A percentile compares a stretch with the other conserved stretches of the same genome.
Evolutionary conservation across 1,284 basidiomycete genomes (phyloP).

Genomic region (Pseudozyma sp.): DNA sequence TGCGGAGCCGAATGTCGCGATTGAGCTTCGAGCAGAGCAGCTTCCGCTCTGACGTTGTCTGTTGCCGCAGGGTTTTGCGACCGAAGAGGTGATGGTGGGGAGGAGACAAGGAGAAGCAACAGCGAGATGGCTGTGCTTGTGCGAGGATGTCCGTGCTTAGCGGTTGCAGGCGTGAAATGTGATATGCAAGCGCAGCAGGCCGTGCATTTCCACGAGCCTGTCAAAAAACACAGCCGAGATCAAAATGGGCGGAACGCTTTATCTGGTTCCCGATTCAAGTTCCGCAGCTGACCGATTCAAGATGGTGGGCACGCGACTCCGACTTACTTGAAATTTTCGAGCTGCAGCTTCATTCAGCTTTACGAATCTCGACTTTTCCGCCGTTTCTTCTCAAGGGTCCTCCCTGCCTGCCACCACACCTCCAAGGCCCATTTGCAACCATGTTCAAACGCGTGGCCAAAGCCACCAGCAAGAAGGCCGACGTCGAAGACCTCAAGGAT

Average conservation of each 20-base stretch:
- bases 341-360: slow-evolving; percentile 18
- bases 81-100: background rate
- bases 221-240: background rate
- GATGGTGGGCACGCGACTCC: no score
- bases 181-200: background rate
- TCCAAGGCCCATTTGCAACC: background rate
- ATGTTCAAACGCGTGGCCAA: slow-evolving; percentile 52
- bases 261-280: slow-evolving; percentile 28
- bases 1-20: background rate
- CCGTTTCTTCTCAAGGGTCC: slow-evolving; percentile 15
- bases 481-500: slow-evolving; percentile 32
- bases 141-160: background rate
- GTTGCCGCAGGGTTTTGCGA: background rate
- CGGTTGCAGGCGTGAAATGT: background rate
- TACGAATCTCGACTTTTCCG: background rate
- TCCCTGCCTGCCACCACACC: background rate
- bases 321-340: slow-evolving; percentile 16
- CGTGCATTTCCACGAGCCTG: background rate
- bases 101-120: background rate
- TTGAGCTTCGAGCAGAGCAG: background rate
- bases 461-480: slow-evolving; percentile 30
- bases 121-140: background rate
- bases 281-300: no score
- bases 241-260: slow-evolving; percentile 5
- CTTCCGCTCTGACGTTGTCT: background rate